Conservation (phyloP, 176 grass and related monocot species). For the Poa annua region DNA sequence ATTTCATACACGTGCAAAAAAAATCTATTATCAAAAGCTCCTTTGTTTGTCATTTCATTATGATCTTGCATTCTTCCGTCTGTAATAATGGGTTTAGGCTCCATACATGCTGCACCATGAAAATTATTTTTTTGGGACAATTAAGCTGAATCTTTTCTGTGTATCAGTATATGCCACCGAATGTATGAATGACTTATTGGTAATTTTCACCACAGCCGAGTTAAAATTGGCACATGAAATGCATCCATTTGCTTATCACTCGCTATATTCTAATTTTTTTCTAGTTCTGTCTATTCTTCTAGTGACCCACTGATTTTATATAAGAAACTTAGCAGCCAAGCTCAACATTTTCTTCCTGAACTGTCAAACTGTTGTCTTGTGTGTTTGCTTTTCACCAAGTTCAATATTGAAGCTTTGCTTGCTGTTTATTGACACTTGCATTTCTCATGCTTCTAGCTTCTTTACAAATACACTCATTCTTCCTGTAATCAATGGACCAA, state of each 20-base stretch:
- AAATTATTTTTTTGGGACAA: not conserved
- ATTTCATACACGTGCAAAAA: slow-evolving; percentile 25
- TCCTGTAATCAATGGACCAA: slow-evolving; percentile 90
- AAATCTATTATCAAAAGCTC: not conserved
- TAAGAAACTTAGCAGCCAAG: not conserved
- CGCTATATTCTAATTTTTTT: not conserved
- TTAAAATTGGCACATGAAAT: not conserved
- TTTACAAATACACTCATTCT: slow-evolving; percentile 98
- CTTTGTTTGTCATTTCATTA: not conserved
- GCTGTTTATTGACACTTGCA: slow-evolving; percentile 36
- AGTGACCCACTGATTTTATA: not conserved
- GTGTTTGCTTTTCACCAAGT: slow-evolving; percentile 13
- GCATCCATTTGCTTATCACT: slow-evolving; percentile 26
- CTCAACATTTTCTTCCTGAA: not conserved
- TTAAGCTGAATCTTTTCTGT: slow-evolving; percentile 18
- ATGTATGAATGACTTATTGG: not conserved
- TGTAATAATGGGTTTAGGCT: slow-evolving; percentile 7
- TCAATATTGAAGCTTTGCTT: not conserved
- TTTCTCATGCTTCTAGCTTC: slow-evolving; percentile 59
- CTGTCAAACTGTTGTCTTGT: slow-evolving; percentile 10
- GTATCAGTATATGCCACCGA: not conserved
- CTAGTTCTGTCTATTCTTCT: not conserved
- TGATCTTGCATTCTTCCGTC: not conserved
- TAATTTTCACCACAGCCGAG: not conserved
- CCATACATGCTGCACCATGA: not conserved